Conservation (phyloP, 2,329 filamentous ascomycete species). For the Trichoderma cornu-damae region DNA sequence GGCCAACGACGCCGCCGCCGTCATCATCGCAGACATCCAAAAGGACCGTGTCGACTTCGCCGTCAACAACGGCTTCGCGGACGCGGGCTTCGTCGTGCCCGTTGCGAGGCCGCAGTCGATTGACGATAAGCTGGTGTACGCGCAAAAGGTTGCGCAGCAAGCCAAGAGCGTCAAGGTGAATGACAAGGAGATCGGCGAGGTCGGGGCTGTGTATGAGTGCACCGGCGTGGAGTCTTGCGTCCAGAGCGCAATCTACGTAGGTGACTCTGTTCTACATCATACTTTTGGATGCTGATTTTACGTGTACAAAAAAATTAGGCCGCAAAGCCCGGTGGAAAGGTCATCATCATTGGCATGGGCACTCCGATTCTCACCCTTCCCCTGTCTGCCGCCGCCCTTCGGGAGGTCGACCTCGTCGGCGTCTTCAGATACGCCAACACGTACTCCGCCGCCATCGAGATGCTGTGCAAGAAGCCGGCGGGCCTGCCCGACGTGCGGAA, state of each 20-base stretch:
- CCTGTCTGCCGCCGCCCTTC: slow-evolving; percentile 61
- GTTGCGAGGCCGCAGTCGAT: slow-evolving; percentile 43
- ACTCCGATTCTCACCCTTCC: slow-evolving; percentile 64
- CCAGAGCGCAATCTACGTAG: slow-evolving; percentile 65
- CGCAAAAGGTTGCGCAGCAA: slow-evolving; percentile 44
- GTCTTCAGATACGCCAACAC: slow-evolving; percentile 73
- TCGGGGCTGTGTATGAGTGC: slow-evolving; percentile 68
- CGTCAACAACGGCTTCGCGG: slow-evolving; percentile 50
- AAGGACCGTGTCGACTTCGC: slow-evolving; percentile 55
- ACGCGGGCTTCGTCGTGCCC: slow-evolving; percentile 47
- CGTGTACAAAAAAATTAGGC: slow-evolving; percentile 33
- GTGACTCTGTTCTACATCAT: neutral
- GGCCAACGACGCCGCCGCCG: slow-evolving; percentile 39
- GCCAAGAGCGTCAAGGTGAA: slow-evolving; percentile 35
- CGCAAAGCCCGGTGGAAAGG: slow-evolving; percentile 61
- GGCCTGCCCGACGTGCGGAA: slow-evolving; percentile 60
- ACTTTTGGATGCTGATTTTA: neutral
- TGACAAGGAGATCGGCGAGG: slow-evolving; percentile 52
- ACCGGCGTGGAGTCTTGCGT: slow-evolving; percentile 73
- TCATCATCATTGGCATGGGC: slow-evolving; percentile 70
- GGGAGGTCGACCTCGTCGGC: slow-evolving; percentile 66
- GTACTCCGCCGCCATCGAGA: slow-evolving; percentile 53
- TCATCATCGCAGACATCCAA: slow-evolving; percentile 54
- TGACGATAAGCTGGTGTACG: slow-evolving; percentile 50
- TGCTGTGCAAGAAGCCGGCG: slow-evolving; percentile 44